These are phyloP conservation scores for Coemansia sp. DNA, from an alignment of 192 early-diverging fungal genomes.

Conservation along the genomic window DNA sequence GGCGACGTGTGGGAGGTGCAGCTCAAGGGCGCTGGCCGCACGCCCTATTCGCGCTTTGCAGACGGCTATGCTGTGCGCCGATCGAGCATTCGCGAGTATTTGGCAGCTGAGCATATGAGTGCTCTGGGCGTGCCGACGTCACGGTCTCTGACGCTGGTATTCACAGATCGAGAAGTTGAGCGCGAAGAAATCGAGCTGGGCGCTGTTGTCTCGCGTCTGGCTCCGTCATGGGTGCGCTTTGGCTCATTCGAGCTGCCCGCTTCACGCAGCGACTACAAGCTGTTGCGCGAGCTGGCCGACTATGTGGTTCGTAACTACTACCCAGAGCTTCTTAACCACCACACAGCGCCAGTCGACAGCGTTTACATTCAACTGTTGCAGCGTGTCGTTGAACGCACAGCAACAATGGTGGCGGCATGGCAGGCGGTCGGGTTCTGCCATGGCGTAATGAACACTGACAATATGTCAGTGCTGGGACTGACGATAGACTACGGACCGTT, in stretches of 20 bases:
- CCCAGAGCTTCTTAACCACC: slow-evolving; percentile 27
- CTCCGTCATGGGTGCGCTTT: slow-evolving; percentile 81
- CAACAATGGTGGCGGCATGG: slow-evolving; percentile 74
- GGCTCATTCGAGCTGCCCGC: slow-evolving; percentile 84
- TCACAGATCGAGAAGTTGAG: slow-evolving; percentile 58
- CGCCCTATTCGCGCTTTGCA: slow-evolving; percentile 82
- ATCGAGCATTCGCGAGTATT: slow-evolving; percentile 82
- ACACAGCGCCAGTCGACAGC: slow-evolving; percentile 8
- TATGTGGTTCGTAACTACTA: slow-evolving; percentile 64
- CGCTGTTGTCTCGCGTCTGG: slow-evolving; percentile 71
- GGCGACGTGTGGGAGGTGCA: slow-evolving; percentile 68
- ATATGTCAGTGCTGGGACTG: slow-evolving; percentile 79
- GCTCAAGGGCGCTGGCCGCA: slow-evolving; percentile 82
- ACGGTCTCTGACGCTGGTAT: slow-evolving; percentile 70
- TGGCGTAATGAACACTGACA: slow-evolving; percentile 92
- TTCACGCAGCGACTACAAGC: slow-evolving; percentile 59
- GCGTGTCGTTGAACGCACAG: slow-evolving; percentile 61
- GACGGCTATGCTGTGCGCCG: slow-evolving; percentile 87
- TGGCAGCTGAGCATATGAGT: slow-evolving; percentile 58
- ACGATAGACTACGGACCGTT: slow-evolving; percentile 90
- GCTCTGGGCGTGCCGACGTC: slow-evolving; percentile 74
- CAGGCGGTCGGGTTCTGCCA: slow-evolving; percentile 77
- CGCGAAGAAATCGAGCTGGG: slow-evolving; percentile 72
- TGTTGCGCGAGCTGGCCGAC: slow-evolving; percentile 64
- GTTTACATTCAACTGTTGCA: slow-evolving; percentile 59